Conservation (phyloP, 129 eudicot species). For the Flaveria sonorensis region DNA sequence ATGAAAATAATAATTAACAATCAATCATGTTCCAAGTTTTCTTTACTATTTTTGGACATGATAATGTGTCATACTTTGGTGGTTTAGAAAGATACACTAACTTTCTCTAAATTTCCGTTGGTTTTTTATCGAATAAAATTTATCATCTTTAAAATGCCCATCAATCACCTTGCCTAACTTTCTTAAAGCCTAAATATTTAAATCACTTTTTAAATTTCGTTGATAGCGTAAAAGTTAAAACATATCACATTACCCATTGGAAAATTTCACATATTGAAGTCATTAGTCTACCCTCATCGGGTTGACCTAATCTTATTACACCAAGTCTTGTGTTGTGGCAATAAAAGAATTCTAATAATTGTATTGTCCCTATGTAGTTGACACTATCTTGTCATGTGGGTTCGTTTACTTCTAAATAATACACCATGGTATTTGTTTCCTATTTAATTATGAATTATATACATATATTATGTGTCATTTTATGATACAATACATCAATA, state of each 20-base stretch:
- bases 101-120: too few species aligned
- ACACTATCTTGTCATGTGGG: slow-evolving; percentile 6
- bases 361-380: slow-evolving; percentile 1
- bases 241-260: background rate
- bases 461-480: background rate
- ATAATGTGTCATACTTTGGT: too few species aligned
- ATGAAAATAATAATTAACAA: too few species aligned
- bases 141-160: too few species aligned
- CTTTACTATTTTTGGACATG: too few species aligned
- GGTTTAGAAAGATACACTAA: too few species aligned
- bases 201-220: background rate
- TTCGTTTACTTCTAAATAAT: slow-evolving; percentile 4
- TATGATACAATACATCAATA: background rate
- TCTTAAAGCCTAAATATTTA: background rate
- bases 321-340: background rate
- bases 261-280: slow-evolving; percentile 7
- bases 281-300: background rate
- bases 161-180: too few species aligned
- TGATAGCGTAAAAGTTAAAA: background rate
- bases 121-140: too few species aligned
- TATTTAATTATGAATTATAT: background rate
- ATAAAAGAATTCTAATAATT: background rate
- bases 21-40: too few species aligned
- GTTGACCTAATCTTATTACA: slow-evolving; percentile 2
- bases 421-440: background rate